These are phyloP conservation scores for Aspergillus indologenus DNA, from an alignment of 495 filamentous ascomycete species.

Conservation along the genomic window DNA sequence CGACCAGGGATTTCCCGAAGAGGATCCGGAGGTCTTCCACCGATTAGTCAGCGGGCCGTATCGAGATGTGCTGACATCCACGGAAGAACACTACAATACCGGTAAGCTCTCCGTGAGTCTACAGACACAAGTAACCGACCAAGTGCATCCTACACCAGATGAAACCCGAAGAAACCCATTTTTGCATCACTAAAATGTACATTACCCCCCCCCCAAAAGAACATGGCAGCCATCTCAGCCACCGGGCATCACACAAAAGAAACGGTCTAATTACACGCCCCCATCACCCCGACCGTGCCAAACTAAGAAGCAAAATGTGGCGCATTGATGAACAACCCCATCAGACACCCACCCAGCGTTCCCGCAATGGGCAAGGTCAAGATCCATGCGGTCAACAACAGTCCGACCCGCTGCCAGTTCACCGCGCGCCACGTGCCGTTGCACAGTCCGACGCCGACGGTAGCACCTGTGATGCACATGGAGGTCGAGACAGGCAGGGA, in stretches of 20 bases:
- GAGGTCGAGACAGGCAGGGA: slow-evolving; percentile 58
- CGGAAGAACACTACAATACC: too few species aligned
- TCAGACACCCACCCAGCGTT: slow-evolving; percentile 55
- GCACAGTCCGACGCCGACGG: slow-evolving; percentile 56
- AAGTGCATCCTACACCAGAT: too few species aligned
- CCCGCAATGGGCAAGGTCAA: slow-evolving; percentile 62
- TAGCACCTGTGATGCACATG: slow-evolving; percentile 59
- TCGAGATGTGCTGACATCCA: too few species aligned
- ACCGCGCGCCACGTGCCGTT: slow-evolving; percentile 57
- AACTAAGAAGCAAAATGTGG: slow-evolving; percentile 44
- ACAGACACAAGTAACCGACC: too few species aligned
- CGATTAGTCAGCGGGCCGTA: too few species aligned
- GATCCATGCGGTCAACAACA: slow-evolving; percentile 57
- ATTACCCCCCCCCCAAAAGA: too few species aligned
- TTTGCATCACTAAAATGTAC: too few species aligned
- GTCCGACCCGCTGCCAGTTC: slow-evolving; percentile 60
- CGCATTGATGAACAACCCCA: slow-evolving; percentile 61
- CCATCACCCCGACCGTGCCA: background rate
- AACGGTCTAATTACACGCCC: background rate
- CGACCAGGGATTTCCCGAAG: too few species aligned
- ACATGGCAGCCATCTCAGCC: slow-evolving; percentile 13
- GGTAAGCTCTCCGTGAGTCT: background rate
- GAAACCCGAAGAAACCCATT: too few species aligned
- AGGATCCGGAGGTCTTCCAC: too few species aligned
- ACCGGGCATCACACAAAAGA: slow-evolving; percentile 26